A percentile compares a stretch with the other conserved stretches of the same genome.
Conservation (phyloP, 2,329 filamentous ascomycete genomes). For the Ophiostoma sp. region DNA sequence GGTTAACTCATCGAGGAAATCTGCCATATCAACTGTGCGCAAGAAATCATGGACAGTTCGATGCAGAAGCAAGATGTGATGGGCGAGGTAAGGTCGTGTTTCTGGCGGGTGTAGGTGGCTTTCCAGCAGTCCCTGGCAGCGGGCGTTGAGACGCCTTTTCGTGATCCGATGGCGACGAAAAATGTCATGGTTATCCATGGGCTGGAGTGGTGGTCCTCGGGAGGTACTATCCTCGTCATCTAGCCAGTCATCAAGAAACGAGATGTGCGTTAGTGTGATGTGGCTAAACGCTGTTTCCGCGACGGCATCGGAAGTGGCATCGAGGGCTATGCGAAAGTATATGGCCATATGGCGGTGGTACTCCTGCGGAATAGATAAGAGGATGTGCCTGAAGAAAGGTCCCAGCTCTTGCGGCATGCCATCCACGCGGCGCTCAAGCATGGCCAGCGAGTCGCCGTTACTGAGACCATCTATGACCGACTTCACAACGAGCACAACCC, state of each 20-base stretch:
- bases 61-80: background rate
- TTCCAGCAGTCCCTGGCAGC: background rate
- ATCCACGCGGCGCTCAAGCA: background rate
- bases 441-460: background rate
- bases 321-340: background rate
- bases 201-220: no score
- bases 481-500: no score
- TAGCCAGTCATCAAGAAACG: background rate
- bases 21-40: background rate
- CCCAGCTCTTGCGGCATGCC: background rate
- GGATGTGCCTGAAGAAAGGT: background rate
- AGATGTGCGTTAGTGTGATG: background rate
- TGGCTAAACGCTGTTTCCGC: no score
- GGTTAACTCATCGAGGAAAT: background rate
- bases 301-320: background rate
- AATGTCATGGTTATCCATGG: background rate
- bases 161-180: background rate
- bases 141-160: background rate
- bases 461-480: background rate
- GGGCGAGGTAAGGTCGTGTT: no score
- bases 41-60: background rate
- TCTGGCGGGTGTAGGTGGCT: no score
- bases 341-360: background rate
- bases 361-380: background rate
- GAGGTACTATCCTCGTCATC: background rate